These are phyloP conservation scores for Clathrus columnatus DNA, from an alignment of 768 basidiomycete species.

Conservation along the genomic window DNA sequence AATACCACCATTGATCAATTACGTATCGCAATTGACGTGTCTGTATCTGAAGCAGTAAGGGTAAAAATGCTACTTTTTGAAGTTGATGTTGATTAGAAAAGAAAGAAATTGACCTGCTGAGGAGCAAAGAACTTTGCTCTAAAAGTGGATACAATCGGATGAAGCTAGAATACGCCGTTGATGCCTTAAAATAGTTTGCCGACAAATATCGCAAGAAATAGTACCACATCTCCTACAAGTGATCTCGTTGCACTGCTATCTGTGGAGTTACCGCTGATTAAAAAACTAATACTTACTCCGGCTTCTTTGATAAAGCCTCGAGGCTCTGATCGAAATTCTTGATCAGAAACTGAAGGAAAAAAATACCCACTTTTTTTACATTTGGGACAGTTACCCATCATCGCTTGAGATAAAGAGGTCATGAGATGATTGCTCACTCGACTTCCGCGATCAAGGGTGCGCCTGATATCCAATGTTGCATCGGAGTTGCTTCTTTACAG, in stretches of 20 bases:
- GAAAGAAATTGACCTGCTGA: too few species aligned
- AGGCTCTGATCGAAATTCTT: background rate
- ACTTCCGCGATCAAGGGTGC: slow-evolving; percentile 49
- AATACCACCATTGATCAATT: too few species aligned
- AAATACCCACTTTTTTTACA: slow-evolving; percentile 59
- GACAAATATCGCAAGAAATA: slow-evolving; percentile 79
- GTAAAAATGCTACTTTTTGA: too few species aligned
- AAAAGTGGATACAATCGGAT: too few species aligned
- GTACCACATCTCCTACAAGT: slow-evolving; percentile 63
- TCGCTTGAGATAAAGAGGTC: slow-evolving; percentile 53
- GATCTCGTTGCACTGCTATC: slow-evolving; percentile 89
- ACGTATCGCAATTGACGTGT: too few species aligned
- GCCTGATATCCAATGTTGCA: slow-evolving; percentile 61
- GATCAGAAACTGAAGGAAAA: slow-evolving; percentile 10
- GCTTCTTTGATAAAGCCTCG: slow-evolving; percentile 71
- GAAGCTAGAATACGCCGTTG: too few species aligned
- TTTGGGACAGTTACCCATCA: slow-evolving; percentile 84
- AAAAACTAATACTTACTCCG: slow-evolving; percentile 44
- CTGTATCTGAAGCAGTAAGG: too few species aligned
- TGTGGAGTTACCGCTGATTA: background rate
- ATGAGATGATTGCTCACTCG: background rate
- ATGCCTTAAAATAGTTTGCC: slow-evolving; percentile 61
- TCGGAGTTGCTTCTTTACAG: slow-evolving; percentile 78
- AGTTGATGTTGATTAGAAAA: too few species aligned
- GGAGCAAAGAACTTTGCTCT: too few species aligned